phyloP scores from a whole-genome alignment of 176 grass and related monocot genomes.

The Oryza australiensis region DNA sequence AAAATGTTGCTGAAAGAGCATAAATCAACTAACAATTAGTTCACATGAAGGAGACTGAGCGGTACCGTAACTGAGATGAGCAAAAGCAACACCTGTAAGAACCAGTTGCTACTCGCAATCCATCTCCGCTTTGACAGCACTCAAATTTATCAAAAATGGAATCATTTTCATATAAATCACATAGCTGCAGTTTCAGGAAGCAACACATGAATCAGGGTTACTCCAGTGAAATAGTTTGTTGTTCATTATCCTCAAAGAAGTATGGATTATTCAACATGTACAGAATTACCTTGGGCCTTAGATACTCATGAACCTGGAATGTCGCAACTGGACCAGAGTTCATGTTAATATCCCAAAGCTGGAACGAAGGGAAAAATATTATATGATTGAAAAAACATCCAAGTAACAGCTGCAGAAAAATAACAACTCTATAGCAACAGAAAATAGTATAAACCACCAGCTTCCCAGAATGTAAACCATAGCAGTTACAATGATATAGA shows the following conservation, averaged over 20 bases:
- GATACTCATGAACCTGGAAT: conserved; percentile 91
- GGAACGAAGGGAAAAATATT: conserved; percentile 31
- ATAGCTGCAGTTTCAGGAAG: conserved; percentile 64
- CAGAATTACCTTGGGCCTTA: conserved; percentile 90
- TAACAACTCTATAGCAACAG: conserved; percentile 1
- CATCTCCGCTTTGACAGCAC: conserved; percentile 93
- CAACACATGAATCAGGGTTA: conserved; percentile 33
- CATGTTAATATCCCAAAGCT: conserved; percentile 99
- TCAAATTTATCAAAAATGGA: conserved; percentile 99
- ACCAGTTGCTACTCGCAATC: conserved; percentile 82
- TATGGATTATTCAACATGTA: conserved; percentile 19
- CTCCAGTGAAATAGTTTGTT: conserved; percentile 4
- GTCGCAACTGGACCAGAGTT: conserved; percentile 85
- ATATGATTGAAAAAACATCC: conserved; percentile 12
- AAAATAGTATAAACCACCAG: conserved; percentile 5
- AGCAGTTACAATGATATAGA: conserved; percentile 11
- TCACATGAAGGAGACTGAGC: conserved; percentile 15
- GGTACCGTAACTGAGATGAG: conserved; percentile 20
- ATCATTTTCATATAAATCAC: conserved; percentile 99
- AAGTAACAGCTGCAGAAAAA: conserved; percentile 19
- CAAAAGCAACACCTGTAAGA: conserved; percentile 74
- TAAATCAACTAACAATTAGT: conserved; percentile 35
- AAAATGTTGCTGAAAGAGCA: conserved; percentile 78
- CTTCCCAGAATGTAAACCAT: conserved; percentile 3
- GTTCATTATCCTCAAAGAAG: conserved; percentile 12